These are phyloP conservation scores for Phaseolus lunatus DNA, from an alignment of 306 rosid species.

Conservation along the genomic window DNA sequence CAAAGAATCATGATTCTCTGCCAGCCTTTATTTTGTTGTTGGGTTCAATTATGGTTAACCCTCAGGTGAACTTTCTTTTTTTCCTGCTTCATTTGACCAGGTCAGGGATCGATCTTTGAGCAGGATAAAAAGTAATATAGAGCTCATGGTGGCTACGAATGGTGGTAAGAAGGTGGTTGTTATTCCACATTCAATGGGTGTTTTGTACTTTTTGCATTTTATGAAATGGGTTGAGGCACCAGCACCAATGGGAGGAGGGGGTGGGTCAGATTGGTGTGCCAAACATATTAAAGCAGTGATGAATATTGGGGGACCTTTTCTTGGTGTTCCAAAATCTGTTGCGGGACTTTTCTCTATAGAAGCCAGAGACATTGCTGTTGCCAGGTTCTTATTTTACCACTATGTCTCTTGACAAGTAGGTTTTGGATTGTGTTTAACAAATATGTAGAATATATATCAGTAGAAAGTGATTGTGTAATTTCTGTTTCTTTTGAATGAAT, in stretches of 20 bases:
- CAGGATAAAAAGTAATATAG: constrained; percentile 80
- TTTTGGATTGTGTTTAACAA: constrained; percentile 21
- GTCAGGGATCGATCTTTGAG: constrained; percentile 77
- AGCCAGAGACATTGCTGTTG: constrained; percentile 86
- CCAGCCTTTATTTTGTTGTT: not conserved
- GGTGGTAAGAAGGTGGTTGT: constrained; percentile 83
- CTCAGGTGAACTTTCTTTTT: constrained; percentile 25
- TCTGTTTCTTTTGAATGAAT: constrained; percentile 16
- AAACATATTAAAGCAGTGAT: constrained; percentile 76
- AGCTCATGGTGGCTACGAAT: constrained; percentile 82
- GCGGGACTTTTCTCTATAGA: constrained; percentile 83
- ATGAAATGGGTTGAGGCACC: constrained; percentile 96
- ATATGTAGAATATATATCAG: constrained; percentile 24
- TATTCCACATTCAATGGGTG: constrained; percentile 90
- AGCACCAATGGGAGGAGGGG: constrained; percentile 82
- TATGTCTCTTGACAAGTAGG: constrained; percentile 22
- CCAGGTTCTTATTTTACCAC: constrained; percentile 62
- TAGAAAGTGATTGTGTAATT: constrained; percentile 24
- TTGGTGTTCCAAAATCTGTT: constrained; percentile 86
- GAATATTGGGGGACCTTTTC: constrained; percentile 88
- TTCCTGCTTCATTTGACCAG: constrained; percentile 57
- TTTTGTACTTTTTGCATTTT: constrained; percentile 81
- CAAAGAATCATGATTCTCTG: constrained; percentile 26
- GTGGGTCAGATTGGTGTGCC: constrained; percentile 89
- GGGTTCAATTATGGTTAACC: constrained; percentile 23